Evolutionary conservation across 2,329 filamentous ascomycete species (phyloP).

Genomic region (Penicillium olsonii): DNA sequence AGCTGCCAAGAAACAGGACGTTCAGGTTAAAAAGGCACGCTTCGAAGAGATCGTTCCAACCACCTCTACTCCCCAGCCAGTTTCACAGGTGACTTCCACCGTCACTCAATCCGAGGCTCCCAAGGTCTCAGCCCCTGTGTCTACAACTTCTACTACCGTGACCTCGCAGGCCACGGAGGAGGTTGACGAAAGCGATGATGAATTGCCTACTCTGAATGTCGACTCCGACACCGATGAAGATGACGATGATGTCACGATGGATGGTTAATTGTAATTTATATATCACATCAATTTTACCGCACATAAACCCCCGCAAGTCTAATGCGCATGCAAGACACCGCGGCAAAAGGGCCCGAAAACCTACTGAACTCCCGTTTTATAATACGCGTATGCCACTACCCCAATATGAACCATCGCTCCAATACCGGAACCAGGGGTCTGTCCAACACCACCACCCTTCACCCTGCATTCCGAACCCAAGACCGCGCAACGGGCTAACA

Average conservation of each 20-base stretch:
- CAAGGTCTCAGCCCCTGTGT: constrained; percentile 6
- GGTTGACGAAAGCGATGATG: constrained; percentile 48
- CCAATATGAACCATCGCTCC: constrained; percentile 66
- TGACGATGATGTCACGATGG: constrained; percentile 37
- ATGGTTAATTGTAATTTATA: constrained; percentile 16
- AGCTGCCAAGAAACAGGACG: constrained; percentile 9
- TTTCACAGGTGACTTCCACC: constrained; percentile 10
- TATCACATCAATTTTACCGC: not conserved
- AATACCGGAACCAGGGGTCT: constrained; percentile 57
- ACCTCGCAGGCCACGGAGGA: constrained; percentile 14
- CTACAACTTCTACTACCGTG: constrained; percentile 11
- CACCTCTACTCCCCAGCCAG: constrained; percentile 1
- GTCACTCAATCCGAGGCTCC: constrained; percentile 13
- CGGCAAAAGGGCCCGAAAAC: not conserved
- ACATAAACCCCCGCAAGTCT: not conserved
- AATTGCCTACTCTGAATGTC: constrained; percentile 51
- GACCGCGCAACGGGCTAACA: constrained; percentile 65
- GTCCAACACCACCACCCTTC: constrained; percentile 71
- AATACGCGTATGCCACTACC: constrained; percentile 50
- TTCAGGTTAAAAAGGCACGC: constrained; percentile 35
- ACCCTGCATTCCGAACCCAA: constrained; percentile 63
- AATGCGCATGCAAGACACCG: no score
- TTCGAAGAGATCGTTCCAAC: constrained; percentile 24
- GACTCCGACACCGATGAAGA: constrained; percentile 51
- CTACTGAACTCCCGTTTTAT: constrained; percentile 10